Base-by-base conservation (phyloP, 1,284 basidiomycete genomes). In the Trametes sp. region DNA sequence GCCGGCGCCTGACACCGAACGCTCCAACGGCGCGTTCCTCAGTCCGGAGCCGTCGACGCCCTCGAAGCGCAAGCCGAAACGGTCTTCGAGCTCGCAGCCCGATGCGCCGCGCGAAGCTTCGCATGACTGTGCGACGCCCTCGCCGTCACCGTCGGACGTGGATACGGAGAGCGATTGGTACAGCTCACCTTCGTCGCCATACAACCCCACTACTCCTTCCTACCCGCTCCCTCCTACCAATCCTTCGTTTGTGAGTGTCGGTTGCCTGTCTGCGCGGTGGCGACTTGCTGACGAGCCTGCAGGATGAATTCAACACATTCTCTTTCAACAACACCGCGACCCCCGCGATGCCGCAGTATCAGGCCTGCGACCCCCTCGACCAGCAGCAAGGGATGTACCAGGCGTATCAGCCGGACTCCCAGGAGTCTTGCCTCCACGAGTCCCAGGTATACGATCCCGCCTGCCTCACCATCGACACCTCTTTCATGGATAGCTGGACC, bases 241-340 rank as follows among this genome's bases (percentile, higher is more conserved):
- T 59, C 75, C 80, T 57, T 78, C 80, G 35, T 82, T 85, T 72
- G 85, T 87, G 72, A 81, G 85, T 78, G 7, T 35, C 3, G 0
- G 26, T 31, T 29, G 11, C 8, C 10, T 4, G 21, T 38, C 51
- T 9, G 33, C n/a, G 19, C 38, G n/a, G 8, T 11, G 72, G 68
- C 24, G 57, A 61, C 24, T 13, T 46, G 68, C 70, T 61, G 68
- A 75, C 51, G 62, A 67, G 7, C 24, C 29, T 36, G 33, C 67
- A 79, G 77, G 78, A 53, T 26, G 23, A 78, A 54, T 80, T 84
- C 63, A 76, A 74, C 70, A 74, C 80, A 57, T 89, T 86, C 77
- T 78, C 85, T 69, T 82, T 84, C 74, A 71, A 80, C 63, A 59
- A 28, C 61, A 24, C 44, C 53, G 73, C 74, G 41, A 59, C 69